Base-by-base conservation (phyloP, 1,284 basidiomycete species). In the Papiliotrema terrestris region DNA sequence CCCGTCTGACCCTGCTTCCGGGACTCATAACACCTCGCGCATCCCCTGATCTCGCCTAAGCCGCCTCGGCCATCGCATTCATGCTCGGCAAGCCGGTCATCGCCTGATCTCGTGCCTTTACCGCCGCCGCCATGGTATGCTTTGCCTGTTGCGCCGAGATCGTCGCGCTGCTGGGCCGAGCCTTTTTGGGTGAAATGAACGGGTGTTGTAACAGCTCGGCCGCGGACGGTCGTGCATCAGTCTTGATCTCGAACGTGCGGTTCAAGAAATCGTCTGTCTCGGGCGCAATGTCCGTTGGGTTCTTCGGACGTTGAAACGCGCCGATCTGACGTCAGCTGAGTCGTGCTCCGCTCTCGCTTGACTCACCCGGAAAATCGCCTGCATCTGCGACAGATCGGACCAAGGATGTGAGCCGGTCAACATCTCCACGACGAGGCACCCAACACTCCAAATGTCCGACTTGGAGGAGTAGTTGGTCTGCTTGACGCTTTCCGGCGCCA, bases 391-490 rank as follows among this genome's bases (percentile, higher is more conserved):
- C 25, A 98, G 80, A 60, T 92, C 89, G 0, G 95, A 89, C 89
- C 92, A 98, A 0, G 96, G 96, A 74, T 97, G 95, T 65, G 93
- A 88, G 3, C 95, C 95, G 0, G 92, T 97, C 55, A 98, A 80
- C 96, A 99, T 99, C 76, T 99, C 96, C 19, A 98, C 92, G 15
- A 98, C 88, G 48, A 98, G 79, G 75, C 96, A 98, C 2, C 96
- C 96, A 0, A 99, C 86, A 68, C 89, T 92, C 96, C 96, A 99
- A 51, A 98, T 97, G 74, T 98, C 96, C 6, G 94, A 94, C 70
- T 97, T 97, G 66, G 83, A 84, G 5, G 94, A 96, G 72, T 98
- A 94, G 15, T 66, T 69, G 19, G 87, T 94, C 78, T 98, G 95
- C 73, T 96, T 94, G 57, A 98, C 95, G 15, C 97, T 93, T 73